phyloP scores from a whole-genome alignment of 2,329 filamentous ascomycete genomes.

The Colletotrichum salicis region DNA sequence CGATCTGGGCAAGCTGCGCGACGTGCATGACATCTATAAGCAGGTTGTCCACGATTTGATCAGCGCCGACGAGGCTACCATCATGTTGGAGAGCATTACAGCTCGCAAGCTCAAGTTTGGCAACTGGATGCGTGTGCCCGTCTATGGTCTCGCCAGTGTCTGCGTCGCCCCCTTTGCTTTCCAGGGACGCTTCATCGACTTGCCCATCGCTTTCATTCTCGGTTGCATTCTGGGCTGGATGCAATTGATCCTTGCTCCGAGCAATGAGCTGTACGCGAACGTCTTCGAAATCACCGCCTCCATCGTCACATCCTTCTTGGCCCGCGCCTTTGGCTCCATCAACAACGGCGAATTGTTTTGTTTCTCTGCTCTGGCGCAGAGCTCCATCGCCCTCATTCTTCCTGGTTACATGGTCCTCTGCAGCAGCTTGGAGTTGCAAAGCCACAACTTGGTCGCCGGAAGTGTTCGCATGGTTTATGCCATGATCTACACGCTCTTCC shows the following conservation, averaged over 20 bases:
- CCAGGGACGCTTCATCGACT: conserved; percentile 78
- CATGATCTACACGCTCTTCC: conserved; percentile 75
- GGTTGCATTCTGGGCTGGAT: conserved; percentile 79
- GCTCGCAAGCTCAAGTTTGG: conserved; percentile 57
- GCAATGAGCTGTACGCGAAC: conserved; percentile 74
- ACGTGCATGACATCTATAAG: conserved; percentile 83
- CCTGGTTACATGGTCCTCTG: conserved; percentile 68
- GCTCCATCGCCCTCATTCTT: conserved; percentile 79
- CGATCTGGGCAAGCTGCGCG: conserved; percentile 78
- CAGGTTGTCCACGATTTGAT: conserved; percentile 83
- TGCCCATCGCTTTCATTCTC: conserved; percentile 80
- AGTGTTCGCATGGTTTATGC: conserved; percentile 77
- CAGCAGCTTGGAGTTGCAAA: conserved; percentile 70
- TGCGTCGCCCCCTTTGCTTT: conserved; percentile 85
- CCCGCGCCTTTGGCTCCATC: conserved; percentile 76
- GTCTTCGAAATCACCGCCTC: conserved; percentile 65
- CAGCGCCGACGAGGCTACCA: conserved; percentile 75
- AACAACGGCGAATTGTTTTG: conserved; percentile 69
- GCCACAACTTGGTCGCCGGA: conserved; percentile 71
- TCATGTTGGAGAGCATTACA: conserved; percentile 67
- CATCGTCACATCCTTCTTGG: conserved; percentile 74
- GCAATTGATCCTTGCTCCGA: conserved; percentile 79
- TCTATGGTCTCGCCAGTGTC: conserved; percentile 81
- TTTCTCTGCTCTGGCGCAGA: conserved; percentile 77
- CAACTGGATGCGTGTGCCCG: conserved; percentile 66